These are phyloP conservation scores for Stevia rebaudiana DNA, from an alignment of 140 eudicot genomes.

Conservation along the genomic window DNA sequence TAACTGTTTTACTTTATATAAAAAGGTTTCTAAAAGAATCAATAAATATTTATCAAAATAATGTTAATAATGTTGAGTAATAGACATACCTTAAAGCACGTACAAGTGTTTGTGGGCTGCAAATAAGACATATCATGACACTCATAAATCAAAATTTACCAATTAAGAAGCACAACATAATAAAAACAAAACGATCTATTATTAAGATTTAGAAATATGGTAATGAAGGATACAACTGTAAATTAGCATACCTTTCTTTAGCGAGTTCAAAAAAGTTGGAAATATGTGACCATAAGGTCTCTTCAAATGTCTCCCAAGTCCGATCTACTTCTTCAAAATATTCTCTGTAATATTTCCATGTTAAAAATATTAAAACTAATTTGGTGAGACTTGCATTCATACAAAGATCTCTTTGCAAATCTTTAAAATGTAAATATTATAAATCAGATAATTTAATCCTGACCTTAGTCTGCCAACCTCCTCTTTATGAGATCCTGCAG, in stretches of 20 bases:
- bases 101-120: slow-evolving; percentile 97
- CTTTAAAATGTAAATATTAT: neutral
- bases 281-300: slow-evolving; percentile 88
- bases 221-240: neutral
- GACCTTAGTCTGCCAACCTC: slow-evolving; percentile 94
- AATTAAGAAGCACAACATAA: neutral
- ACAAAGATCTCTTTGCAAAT: neutral
- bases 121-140: slow-evolving; percentile 24
- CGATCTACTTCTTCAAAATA: slow-evolving; percentile 98
- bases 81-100: slow-evolving; percentile 88
- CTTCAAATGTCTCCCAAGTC: slow-evolving; percentile 98
- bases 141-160: neutral
- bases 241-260: slow-evolving; percentile 67
- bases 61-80: slow-evolving; percentile 8
- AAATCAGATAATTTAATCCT: slow-evolving; percentile 20
- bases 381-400: neutral
- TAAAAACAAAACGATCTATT: neutral
- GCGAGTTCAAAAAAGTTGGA: slow-evolving; percentile 78
- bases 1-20: neutral
- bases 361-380: slow-evolving; percentile 2
- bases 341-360: slow-evolving; percentile 40
- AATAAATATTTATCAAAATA: neutral
- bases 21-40: neutral
- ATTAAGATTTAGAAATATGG: neutral
- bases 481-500: slow-evolving; percentile 95